phyloP scores from a whole-genome alignment of 352 stramenopile genomes.

The Lagenidium giganteum region DNA sequence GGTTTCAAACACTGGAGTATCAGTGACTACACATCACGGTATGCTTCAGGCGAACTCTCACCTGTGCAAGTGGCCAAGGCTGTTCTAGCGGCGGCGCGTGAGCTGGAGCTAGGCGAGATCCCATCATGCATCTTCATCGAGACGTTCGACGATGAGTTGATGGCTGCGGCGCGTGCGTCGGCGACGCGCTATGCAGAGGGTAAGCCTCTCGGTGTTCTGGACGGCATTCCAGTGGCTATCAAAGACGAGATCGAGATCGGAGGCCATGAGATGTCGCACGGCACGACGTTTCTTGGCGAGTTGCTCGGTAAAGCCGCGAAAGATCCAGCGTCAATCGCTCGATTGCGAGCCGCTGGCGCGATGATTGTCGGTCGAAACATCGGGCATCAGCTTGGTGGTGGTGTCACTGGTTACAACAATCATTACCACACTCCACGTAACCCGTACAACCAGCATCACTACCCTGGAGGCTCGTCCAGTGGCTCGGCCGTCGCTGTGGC shows the following conservation, averaged over 20 bases:
- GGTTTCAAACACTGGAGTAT: slow-evolving; percentile 64
- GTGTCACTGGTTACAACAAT: slow-evolving; percentile 63
- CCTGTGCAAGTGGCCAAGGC: slow-evolving; percentile 60
- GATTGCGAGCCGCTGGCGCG: slow-evolving; percentile 54
- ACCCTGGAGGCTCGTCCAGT: slow-evolving; percentile 81
- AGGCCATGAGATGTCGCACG: slow-evolving; percentile 49
- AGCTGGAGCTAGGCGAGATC: slow-evolving; percentile 31
- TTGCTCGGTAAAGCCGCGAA: slow-evolving; percentile 21
- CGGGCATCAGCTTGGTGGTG: slow-evolving; percentile 76
- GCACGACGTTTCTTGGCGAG: slow-evolving; percentile 66
- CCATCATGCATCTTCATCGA: slow-evolving; percentile 61
- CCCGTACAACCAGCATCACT: slow-evolving; percentile 72
- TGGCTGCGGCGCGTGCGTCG: slow-evolving; percentile 46
- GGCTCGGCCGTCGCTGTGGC: slow-evolving; percentile 85
- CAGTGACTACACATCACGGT: slow-evolving; percentile 47
- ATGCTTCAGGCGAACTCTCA: slow-evolving; percentile 29
- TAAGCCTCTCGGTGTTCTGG: slow-evolving; percentile 58
- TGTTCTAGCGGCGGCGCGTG: slow-evolving; percentile 38
- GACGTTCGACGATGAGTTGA: slow-evolving; percentile 52
- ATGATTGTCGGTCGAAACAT: slow-evolving; percentile 84
- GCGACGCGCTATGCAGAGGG: slow-evolving; percentile 53
- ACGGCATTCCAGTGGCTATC: slow-evolving; percentile 78
- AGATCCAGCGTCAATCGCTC: slow-evolving; percentile 41
- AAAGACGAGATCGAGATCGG: slow-evolving; percentile 77
- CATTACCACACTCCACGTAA: slow-evolving; percentile 63